phyloP scores from a whole-genome alignment of 1,284 basidiomycete genomes.

The Naganishia liquefaciens region DNA sequence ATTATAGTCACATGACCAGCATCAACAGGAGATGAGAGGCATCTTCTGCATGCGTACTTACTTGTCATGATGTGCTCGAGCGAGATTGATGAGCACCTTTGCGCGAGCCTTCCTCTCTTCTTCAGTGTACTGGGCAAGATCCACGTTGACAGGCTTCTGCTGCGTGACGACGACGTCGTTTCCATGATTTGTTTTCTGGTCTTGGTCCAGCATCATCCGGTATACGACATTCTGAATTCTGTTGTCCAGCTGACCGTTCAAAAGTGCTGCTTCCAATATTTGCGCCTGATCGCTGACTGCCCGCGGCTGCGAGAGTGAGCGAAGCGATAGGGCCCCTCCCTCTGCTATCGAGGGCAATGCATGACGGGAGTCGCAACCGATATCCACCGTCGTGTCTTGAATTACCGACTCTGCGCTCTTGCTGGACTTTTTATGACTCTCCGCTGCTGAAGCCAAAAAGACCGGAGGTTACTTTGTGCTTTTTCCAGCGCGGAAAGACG shows the following conservation, averaged over 20 bases:
- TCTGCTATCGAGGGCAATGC: too few species aligned
- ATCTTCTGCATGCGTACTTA: slow-evolving; percentile 11
- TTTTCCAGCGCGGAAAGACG: too few species aligned
- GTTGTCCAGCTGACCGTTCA: slow-evolving; percentile 70
- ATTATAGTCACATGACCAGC: not conserved
- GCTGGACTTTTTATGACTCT: too few species aligned
- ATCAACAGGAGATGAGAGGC: not conserved
- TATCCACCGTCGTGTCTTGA: too few species aligned
- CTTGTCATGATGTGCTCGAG: slow-evolving; percentile 37
- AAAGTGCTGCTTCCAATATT: slow-evolving; percentile 49
- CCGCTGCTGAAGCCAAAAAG: too few species aligned
- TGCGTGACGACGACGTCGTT: not conserved
- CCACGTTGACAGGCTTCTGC: not conserved
- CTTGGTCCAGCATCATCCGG: slow-evolving; percentile 60
- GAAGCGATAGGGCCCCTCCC: not conserved
- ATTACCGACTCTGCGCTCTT: too few species aligned
- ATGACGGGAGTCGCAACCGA: too few species aligned
- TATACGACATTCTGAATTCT: slow-evolving; percentile 72
- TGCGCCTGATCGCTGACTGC: slow-evolving; percentile 39
- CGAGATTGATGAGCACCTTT: slow-evolving; percentile 36
- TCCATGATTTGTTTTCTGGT: not conserved
- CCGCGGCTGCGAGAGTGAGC: slow-evolving; percentile 20
- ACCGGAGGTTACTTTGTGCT: too few species aligned
- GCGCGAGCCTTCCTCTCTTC: slow-evolving; percentile 37
- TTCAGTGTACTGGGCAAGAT: slow-evolving; percentile 1